Percentiles rank a stretch among this genome's conserved stretches.
Evolutionary conservation across 352 stramenopile species (phyloP).

Genomic region (Globisporangium paroecandrum): DNA sequence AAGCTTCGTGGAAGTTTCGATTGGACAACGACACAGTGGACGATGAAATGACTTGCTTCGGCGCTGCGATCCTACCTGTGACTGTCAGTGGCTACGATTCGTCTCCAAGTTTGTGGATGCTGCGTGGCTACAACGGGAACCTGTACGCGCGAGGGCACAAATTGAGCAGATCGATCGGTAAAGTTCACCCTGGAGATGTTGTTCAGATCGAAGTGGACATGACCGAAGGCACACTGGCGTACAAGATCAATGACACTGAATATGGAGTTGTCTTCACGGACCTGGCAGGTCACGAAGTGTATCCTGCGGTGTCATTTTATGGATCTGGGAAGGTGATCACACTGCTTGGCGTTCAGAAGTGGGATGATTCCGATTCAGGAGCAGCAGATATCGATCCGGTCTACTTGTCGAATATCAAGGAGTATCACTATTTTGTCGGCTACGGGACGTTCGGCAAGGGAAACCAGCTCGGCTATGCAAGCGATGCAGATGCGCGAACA

Average conservation of each 20-base stretch:
- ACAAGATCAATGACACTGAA: slow-evolving; percentile 89
- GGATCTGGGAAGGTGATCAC: slow-evolving; percentile 88
- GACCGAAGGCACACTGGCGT: slow-evolving; percentile 77
- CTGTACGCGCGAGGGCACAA: slow-evolving; percentile 89
- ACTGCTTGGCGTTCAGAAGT: slow-evolving; percentile 72
- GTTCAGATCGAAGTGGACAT: slow-evolving; percentile 89
- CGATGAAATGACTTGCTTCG: slow-evolving; percentile 92
- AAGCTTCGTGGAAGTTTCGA: slow-evolving; percentile 86
- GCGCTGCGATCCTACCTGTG: slow-evolving; percentile 84
- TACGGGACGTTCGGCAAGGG: slow-evolving; percentile 80
- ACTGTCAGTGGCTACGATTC: slow-evolving; percentile 89
- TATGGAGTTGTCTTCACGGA: slow-evolving; percentile 86
- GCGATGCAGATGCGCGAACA: slow-evolving; percentile 31
- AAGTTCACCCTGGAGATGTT: slow-evolving; percentile 86
- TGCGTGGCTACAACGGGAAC: slow-evolving; percentile 90
- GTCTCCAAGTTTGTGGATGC: slow-evolving; percentile 90
- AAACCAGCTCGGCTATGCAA: slow-evolving; percentile 71
- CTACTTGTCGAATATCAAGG: slow-evolving; percentile 72
- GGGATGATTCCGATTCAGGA: slow-evolving; percentile 50
- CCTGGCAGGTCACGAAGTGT: slow-evolving; percentile 75
- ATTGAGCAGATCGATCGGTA: slow-evolving; percentile 77
- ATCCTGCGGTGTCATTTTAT: slow-evolving; percentile 87
- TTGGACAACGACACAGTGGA: slow-evolving; percentile 87
- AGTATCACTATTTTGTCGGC: slow-evolving; percentile 76
- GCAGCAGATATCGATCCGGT: slow-evolving; percentile 41